Evolutionary conservation across 768 basidiomycete genomes (phyloP), one percentile per base, ranked within the genome.

Genomic region (Leccinum aurantiacum): DNA sequence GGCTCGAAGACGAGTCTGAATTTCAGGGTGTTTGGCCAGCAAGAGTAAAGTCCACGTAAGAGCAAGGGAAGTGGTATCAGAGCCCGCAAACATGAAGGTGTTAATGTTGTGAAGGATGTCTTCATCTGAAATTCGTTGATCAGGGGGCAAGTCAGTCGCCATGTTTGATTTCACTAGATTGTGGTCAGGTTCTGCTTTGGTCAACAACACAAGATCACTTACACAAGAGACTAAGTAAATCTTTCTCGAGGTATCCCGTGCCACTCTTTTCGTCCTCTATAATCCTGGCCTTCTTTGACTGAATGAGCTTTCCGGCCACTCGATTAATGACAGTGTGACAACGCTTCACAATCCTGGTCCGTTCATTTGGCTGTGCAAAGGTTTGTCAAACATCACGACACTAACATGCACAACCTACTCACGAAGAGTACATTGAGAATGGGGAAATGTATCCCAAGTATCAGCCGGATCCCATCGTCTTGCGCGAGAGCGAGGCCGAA

Each of bases 1-100:
- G 1, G 78, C 70, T 14, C 92, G 87, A 6, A 98, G 80, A 27
- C 83, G 85, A 47, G 78, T 77, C 72, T 97, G 95, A 14, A 87
- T 70, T 1, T 77, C 77, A 0, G 86, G 86, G 68, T 91, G 75
- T 65, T 82, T 79, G 0, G 92, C 85, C 41, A 97, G 82, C 15
- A 90, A 76, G 59, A 86, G 77, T n/a, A 96, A 72, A 2, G 87
- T 86, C 94, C 95, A 97, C 0, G 91, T 91, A 48, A 96, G 75
- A 5, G 88, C 82, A 29, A 95, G 83, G 3, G 90, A 90, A 11
- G 89, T 89, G 1, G 93, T 92, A 67, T 95, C 93, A 13, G 93
- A 91, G 4, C 94, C 94, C 22, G 90, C 92, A 70, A 94, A 93
- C 80, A 94, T 85, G 71, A 95, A 90, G 0, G 93, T 94, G 65